A percentile compares a stretch with the other conserved stretches of the same genome.
Conservation (phyloP, 495 filamentous ascomycete species). For the Hypoxylon fragiforme region DNA sequence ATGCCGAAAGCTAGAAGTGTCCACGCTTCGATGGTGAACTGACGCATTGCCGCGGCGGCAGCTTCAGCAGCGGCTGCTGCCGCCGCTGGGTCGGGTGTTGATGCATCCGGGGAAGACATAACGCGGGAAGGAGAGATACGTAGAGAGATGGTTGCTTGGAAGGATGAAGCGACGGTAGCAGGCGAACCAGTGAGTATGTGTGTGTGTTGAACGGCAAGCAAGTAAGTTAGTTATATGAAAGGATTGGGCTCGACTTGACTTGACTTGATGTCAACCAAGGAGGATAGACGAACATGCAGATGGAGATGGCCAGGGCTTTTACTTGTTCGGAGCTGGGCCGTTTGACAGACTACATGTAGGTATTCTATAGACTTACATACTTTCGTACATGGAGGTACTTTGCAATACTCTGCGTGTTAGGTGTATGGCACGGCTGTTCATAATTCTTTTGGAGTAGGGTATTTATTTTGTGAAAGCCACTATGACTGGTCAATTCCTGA, state of each 20-base stretch:
- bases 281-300: conserved; percentile 6
- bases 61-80: conserved; percentile 32
- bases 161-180: conserved; percentile 5
- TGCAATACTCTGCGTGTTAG: conserved; percentile 1
- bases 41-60: conserved; percentile 33
- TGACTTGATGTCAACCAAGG: conserved; percentile 25
- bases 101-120: conserved; percentile 21
- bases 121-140: not conserved
- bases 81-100: conserved; percentile 18
- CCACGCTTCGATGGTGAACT: conserved; percentile 49
- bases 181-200: not conserved
- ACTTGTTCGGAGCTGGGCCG: conserved; percentile 5
- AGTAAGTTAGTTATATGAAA: no score
- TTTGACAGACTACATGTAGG: no score
- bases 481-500: conserved; percentile 32
- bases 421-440: conserved; percentile 1
- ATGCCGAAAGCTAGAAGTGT: conserved; percentile 50
- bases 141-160: not conserved
- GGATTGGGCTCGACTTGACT: conserved; percentile 14
- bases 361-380: no score
- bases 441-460: conserved; percentile 3
- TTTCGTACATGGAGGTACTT: no score
- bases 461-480: conserved; percentile 20
- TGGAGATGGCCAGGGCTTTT: conserved; percentile 13
- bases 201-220: no score